phyloP scores from a whole-genome alignment of 352 stramenopile genomes.

The Globisporangium radiosum region DNA sequence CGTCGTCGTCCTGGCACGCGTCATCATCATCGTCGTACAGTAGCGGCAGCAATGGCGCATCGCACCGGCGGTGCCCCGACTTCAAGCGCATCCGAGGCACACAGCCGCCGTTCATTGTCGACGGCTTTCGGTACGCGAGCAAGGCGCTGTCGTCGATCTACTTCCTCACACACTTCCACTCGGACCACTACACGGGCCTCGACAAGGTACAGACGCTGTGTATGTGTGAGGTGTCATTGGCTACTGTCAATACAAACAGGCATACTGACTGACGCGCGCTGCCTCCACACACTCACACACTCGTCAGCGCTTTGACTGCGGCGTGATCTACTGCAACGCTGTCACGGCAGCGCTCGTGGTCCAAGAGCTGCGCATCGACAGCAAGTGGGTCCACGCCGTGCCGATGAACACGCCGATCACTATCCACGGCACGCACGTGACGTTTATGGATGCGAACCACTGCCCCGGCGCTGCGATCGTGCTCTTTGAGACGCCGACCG shows the following conservation, averaged over 20 bases:
- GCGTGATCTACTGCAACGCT: conserved; percentile 95
- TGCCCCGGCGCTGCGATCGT: conserved; percentile 95
- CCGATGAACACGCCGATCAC: conserved; percentile 85
- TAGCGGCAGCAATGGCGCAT: neutral
- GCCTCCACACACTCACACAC: neutral
- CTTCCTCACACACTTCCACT: conserved; percentile 98
- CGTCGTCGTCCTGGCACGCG: conserved; percentile 7
- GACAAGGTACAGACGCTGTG: conserved; percentile 29
- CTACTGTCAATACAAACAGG: no score
- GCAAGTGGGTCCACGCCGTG: conserved; percentile 89
- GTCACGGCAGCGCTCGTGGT: conserved; percentile 89
- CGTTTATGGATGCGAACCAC: conserved; percentile 95
- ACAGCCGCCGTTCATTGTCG: conserved; percentile 77
- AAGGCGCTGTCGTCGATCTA: conserved; percentile 82
- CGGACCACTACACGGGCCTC: conserved; percentile 94
- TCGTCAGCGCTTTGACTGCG: conserved; percentile 75
- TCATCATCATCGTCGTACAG: neutral
- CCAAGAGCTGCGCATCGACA: conserved; percentile 88
- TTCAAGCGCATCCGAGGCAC: conserved; percentile 80
- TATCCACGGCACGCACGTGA: conserved; percentile 88
- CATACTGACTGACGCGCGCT: neutral
- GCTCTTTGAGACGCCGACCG: conserved; percentile 84
- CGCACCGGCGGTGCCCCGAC: conserved; percentile 33
- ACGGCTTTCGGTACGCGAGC: conserved; percentile 81
- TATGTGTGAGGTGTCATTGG: neutral